phyloP scores from a whole-genome alignment of 2,329 filamentous ascomycete genomes.

The Beauveria bassiana region DNA sequence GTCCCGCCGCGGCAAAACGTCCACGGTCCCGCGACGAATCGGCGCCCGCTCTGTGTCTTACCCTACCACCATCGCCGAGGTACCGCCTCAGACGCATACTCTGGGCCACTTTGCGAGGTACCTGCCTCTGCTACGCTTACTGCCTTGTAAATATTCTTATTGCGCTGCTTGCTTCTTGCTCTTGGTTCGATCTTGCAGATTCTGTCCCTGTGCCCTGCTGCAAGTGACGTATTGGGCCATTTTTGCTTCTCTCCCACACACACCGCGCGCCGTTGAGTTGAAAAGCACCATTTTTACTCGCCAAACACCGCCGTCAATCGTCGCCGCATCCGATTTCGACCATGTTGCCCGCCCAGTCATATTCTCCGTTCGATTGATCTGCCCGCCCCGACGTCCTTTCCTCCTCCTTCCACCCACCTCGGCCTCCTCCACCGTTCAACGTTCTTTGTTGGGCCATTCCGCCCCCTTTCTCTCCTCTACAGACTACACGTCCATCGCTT shows the following conservation, averaged over 20 bases:
- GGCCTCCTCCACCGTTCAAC: not conserved
- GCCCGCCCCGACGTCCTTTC: not conserved
- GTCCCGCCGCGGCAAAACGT: no score
- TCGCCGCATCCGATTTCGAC: not conserved
- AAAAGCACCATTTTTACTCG: not conserved
- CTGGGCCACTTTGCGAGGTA: not conserved
- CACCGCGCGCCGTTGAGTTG: not conserved
- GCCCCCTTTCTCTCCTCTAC: not conserved
- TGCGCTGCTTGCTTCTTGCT: not conserved
- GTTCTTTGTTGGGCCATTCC: not conserved
- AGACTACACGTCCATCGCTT: not conserved
- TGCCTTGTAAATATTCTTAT: not conserved
- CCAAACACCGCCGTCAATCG: not conserved
- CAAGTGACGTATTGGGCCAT: conserved; percentile 3
- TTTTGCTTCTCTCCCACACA: not conserved
- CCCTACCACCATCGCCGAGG: no score
- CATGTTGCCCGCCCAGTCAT: conserved; percentile 5
- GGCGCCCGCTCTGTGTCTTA: no score
- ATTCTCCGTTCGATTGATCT: conserved; percentile 6
- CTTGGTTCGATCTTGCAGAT: not conserved
- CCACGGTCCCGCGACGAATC: no score
- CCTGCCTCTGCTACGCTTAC: not conserved
- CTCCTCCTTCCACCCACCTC: not conserved
- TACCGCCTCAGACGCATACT: no score
- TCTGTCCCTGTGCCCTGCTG: not conserved